phyloP scores from a whole-genome alignment of 768 basidiomycete species.

The Zangia roseola region DNA sequence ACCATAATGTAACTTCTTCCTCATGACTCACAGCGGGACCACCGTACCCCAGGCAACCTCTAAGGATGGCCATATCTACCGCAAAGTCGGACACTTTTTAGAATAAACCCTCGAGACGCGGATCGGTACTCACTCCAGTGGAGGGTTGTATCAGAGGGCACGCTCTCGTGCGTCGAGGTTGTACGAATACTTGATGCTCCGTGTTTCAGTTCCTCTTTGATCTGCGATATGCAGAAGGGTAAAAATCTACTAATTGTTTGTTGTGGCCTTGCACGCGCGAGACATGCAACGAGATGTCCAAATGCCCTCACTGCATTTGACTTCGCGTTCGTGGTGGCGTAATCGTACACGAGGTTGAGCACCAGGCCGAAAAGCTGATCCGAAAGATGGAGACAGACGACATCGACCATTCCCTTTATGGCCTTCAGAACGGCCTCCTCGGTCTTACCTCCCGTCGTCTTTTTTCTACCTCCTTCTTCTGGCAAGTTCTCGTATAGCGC shows the following conservation, averaged over 20 bases:
- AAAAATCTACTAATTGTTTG: constrained; percentile 80
- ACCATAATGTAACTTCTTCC: not conserved
- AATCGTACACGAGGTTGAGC: constrained; percentile 80
- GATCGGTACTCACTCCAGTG: constrained; percentile 75
- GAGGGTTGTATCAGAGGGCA: constrained; percentile 83
- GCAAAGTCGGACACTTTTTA: constrained; percentile 2
- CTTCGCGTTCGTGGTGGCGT: constrained; percentile 85
- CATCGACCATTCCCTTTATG: constrained; percentile 77
- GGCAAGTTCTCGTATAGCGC: constrained; percentile 90
- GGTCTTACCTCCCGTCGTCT: constrained; percentile 81
- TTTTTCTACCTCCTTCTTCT: constrained; percentile 88
- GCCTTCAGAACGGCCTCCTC: constrained; percentile 75
- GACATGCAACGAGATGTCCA: constrained; percentile 81
- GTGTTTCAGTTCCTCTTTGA: constrained; percentile 82
- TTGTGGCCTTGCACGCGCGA: constrained; percentile 75
- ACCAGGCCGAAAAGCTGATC: constrained; percentile 78
- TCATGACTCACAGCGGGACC: constrained; percentile 51
- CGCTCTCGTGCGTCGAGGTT: constrained; percentile 68
- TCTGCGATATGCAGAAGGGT: constrained; percentile 71
- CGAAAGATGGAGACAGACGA: constrained; percentile 69
- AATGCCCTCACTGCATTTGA: constrained; percentile 91
- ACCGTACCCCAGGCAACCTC: constrained; percentile 78
- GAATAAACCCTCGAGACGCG: not conserved
- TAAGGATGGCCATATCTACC: constrained; percentile 75
- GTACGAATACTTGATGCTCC: constrained; percentile 87